A percentile compares a stretch with the other conserved stretches of the same genome.
Evolutionary conservation across 805 yeast genomes (phyloP).

Genomic region (Monosporozyma aerobia): DNA sequence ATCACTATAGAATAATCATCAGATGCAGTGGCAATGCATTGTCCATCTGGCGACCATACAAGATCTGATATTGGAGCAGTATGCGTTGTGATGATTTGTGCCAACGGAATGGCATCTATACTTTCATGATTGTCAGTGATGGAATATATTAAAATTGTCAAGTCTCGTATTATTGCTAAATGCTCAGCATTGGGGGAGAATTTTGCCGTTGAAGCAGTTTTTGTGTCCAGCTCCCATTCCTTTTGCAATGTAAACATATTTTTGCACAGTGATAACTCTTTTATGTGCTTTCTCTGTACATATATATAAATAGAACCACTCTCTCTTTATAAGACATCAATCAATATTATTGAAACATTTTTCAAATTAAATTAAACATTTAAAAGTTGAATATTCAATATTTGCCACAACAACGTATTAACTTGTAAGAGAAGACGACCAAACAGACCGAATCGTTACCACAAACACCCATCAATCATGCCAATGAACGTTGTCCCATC

Average conservation of each 20-base stretch:
- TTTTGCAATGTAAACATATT: background rate
- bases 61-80: conserved; percentile 63
- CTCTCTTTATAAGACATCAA: background rate
- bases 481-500: conserved; percentile 49
- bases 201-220: conserved; percentile 31
- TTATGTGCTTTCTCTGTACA: background rate
- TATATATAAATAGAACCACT: background rate
- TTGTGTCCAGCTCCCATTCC: background rate
- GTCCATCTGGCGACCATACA: conserved; percentile 67
- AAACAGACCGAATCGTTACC: background rate
- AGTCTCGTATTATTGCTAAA: conserved; percentile 38
- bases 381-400: background rate
- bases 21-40: conserved; percentile 70
- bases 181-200: conserved; percentile 51
- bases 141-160: conserved; percentile 31
- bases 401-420: background rate
- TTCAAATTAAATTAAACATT: background rate
- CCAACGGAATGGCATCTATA: conserved; percentile 25
- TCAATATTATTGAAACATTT: background rate
- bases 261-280: background rate
- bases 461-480: background rate
- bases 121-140: conserved; percentile 51
- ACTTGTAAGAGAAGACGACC: background rate
- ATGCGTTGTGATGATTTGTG: conserved; percentile 27
- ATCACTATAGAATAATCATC: conserved; percentile 76